These are phyloP conservation scores for Ceratobasidium sp. DNA, from an alignment of 1,284 basidiomycete species.

Conservation along the genomic window DNA sequence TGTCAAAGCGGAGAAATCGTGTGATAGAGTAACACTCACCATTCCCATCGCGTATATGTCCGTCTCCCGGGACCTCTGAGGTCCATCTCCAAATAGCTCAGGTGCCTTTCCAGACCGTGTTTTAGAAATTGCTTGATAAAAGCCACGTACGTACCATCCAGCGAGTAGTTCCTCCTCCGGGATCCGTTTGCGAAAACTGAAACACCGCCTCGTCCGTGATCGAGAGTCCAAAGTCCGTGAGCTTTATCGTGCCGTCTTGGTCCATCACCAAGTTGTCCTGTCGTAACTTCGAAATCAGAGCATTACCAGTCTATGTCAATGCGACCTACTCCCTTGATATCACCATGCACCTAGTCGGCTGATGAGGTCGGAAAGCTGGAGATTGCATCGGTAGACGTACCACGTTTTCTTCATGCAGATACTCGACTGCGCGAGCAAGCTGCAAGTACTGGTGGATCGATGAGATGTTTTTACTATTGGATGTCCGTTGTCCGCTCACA, in stretches of 20 bases:
- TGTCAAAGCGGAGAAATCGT: no score
- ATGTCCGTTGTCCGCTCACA: neutral
- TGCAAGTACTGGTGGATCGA: neutral
- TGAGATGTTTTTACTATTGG: no score
- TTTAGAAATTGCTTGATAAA: no score
- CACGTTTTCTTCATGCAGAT: neutral
- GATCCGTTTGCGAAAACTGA: no score
- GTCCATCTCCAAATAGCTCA: no score
- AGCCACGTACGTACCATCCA: neutral
- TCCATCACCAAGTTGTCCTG: neutral
- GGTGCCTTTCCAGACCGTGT: no score
- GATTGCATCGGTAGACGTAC: neutral
- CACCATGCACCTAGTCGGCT: neutral
- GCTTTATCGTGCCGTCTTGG: neutral
- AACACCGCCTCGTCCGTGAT: neutral
- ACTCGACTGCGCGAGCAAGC: neutral
- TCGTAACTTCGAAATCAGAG: neutral
- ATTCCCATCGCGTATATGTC: no score
- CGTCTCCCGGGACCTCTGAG: no score
- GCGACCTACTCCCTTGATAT: slow-evolving; percentile 7
- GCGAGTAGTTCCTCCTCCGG: neutral
- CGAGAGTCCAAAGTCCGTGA: slow-evolving; percentile 9
- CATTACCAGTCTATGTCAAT: no score
- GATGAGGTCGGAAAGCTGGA: neutral
- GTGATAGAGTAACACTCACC: no score